Evolutionary conservation across 164 flowering plant species (phyloP).

Genomic region (Stephania cephalantha): DNA sequence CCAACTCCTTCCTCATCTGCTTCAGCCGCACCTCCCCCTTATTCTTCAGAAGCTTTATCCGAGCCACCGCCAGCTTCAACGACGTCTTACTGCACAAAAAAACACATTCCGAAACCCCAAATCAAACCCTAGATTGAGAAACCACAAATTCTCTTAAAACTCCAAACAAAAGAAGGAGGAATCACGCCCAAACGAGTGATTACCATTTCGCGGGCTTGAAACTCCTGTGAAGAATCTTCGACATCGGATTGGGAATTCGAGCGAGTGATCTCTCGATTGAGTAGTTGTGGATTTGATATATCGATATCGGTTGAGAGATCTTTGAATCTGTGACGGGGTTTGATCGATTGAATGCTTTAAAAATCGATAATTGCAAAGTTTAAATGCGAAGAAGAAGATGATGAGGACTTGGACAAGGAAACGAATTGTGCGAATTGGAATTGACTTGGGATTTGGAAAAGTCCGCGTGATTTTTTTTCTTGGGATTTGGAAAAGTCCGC

Average conservation of each 20-base stretch:
- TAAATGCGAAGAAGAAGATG: no score
- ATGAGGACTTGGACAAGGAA: no score
- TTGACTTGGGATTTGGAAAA: no score
- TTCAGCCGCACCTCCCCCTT: constrained; percentile 57
- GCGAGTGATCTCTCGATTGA: neutral
- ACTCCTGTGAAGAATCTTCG: constrained; percentile 57
- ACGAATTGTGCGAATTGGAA: no score
- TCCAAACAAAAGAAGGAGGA: neutral
- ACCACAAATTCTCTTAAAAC: neutral
- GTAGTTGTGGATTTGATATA: no score
- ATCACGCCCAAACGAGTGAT: neutral
- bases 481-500: no score
- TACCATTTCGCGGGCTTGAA: constrained; percentile 92
- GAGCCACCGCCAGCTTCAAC: constrained; percentile 62
- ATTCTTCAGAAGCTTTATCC: constrained; percentile 82
- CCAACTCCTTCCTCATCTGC: constrained; percentile 75
- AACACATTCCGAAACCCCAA: constrained; percentile 11
- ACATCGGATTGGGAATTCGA: neutral
- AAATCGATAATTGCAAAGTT: no score
- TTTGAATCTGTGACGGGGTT: no score
- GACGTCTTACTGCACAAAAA: constrained; percentile 70
- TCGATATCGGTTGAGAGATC: no score
- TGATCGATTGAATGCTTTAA: no score
- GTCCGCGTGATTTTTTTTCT: no score
- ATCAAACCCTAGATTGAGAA: constrained; percentile 4